These are phyloP conservation scores for Globisporangium carolinianum DNA, from an alignment of 352 stramenopile genomes.

Conservation along the genomic window DNA sequence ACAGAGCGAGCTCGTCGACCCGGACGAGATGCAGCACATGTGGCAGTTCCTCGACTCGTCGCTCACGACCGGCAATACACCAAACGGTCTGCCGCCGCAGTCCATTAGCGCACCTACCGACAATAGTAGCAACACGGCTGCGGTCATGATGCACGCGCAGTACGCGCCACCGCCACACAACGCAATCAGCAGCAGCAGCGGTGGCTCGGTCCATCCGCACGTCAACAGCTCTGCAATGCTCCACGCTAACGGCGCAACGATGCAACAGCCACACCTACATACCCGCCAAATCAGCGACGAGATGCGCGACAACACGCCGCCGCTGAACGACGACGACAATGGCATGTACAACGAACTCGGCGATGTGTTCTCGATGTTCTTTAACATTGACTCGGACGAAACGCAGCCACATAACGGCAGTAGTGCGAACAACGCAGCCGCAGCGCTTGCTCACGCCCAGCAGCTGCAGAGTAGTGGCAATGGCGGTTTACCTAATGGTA, in stretches of 20 bases:
- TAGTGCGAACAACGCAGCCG: not conserved
- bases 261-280: conserved; percentile 7
- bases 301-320: conserved; percentile 13
- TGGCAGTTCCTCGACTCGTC: conserved; percentile 59
- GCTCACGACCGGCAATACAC: conserved; percentile 33
- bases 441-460: conserved; percentile 4
- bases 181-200: not conserved
- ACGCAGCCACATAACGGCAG: conserved; percentile 2
- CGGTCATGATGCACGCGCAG: conserved; percentile 8
- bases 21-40: conserved; percentile 56
- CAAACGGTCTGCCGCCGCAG: conserved; percentile 11
- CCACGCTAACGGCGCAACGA: conserved; percentile 12
- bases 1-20: conserved; percentile 2
- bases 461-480: conserved; percentile 7
- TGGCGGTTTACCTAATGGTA: not conserved
- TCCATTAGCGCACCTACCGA: not conserved
- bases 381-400: conserved; percentile 51
- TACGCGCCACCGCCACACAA: not conserved
- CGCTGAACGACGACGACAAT: conserved; percentile 36
- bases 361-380: conserved; percentile 71
- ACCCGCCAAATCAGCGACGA: conserved; percentile 16
- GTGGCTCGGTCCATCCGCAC: conserved; percentile 1
- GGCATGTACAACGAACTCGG: conserved; percentile 61
- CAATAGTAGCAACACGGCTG: not conserved
- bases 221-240: conserved; percentile 8